phyloP scores from a whole-genome alignment of 495 filamentous ascomycete species.

The Sabuloglossum arenarium region DNA sequence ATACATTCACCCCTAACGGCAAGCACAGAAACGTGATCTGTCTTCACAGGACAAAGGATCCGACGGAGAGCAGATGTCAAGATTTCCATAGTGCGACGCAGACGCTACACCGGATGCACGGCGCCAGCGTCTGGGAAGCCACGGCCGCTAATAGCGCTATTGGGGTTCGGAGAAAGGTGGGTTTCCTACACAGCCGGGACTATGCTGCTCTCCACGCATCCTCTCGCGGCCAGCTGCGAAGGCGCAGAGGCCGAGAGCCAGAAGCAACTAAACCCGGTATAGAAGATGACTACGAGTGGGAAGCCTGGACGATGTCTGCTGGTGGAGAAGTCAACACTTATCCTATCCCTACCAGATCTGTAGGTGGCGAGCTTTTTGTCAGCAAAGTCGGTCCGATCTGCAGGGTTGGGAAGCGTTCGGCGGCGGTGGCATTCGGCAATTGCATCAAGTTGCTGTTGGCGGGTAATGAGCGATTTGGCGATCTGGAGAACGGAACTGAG shows the following conservation, averaged over 20 bases:
- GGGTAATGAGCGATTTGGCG: conserved; percentile 37
- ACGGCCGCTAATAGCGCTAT: conserved; percentile 17
- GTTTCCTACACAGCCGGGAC: background rate
- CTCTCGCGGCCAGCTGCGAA: conserved; percentile 7
- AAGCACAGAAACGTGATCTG: background rate
- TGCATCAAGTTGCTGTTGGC: conserved; percentile 41
- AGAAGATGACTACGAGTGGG: conserved; percentile 28
- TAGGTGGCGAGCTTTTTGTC: conserved; percentile 29
- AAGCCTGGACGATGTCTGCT: conserved; percentile 39
- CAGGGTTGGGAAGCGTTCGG: conserved; percentile 31
- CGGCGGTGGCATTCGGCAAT: conserved; percentile 47
- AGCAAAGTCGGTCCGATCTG: conserved; percentile 35
- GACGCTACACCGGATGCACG: conserved; percentile 15
- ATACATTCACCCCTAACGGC: conserved; percentile 9
- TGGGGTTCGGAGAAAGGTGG: conserved; percentile 15
- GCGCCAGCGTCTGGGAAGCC: conserved; percentile 23
- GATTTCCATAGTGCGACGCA: conserved; percentile 15
- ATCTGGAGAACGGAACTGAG: conserved; percentile 9
- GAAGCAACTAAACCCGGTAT: conserved; percentile 1
- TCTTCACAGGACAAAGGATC: background rate
- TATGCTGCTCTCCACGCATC: background rate
- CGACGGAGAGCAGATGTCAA: conserved; percentile 10
- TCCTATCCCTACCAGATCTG: conserved; percentile 16
- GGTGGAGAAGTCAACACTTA: conserved; percentile 21
- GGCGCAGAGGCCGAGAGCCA: background rate